Evolutionary conservation across 805 yeast species (phyloP).

Genomic region (Ascoidea asiatica): DNA sequence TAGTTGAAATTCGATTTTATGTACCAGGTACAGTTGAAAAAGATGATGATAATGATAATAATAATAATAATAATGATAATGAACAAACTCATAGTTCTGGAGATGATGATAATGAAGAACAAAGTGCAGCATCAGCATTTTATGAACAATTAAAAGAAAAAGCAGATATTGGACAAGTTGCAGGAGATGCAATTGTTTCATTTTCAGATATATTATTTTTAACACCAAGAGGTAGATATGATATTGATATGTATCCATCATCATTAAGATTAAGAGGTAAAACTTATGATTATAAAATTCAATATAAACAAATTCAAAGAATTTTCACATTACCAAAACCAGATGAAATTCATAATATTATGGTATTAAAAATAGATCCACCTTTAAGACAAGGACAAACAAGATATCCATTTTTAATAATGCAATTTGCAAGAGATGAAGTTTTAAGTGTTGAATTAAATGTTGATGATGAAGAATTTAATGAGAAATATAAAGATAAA

Average conservation of each 20-base stretch:
- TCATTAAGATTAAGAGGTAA: conserved; percentile 90
- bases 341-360: conserved; percentile 80
- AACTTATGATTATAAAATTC: conserved; percentile 93
- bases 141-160: conserved; percentile 85
- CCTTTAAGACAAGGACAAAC: conserved; percentile 98
- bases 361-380: conserved; percentile 88
- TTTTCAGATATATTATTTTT: conserved; percentile 83
- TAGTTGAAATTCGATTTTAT: conserved; percentile 88
- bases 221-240: conserved; percentile 98
- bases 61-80: conserved; percentile 15
- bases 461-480: conserved; percentile 69
- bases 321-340: conserved; percentile 88
- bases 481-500: conserved; percentile 59
- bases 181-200: conserved; percentile 91
- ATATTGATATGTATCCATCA: conserved; percentile 81
- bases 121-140: conserved; percentile 70
- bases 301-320: conserved; percentile 79
- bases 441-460: conserved; percentile 85
- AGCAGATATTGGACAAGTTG: conserved; percentile 88
- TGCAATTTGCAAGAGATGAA: conserved; percentile 85
- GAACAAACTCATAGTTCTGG: conserved; percentile 15
- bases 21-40: conserved; percentile 70
- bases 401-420: conserved; percentile 79
- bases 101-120: conserved; percentile 26
- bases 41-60: conserved; percentile 32